Conservation (phyloP, 495 filamentous ascomycete genomes). For the Neurospora discreta region DNA sequence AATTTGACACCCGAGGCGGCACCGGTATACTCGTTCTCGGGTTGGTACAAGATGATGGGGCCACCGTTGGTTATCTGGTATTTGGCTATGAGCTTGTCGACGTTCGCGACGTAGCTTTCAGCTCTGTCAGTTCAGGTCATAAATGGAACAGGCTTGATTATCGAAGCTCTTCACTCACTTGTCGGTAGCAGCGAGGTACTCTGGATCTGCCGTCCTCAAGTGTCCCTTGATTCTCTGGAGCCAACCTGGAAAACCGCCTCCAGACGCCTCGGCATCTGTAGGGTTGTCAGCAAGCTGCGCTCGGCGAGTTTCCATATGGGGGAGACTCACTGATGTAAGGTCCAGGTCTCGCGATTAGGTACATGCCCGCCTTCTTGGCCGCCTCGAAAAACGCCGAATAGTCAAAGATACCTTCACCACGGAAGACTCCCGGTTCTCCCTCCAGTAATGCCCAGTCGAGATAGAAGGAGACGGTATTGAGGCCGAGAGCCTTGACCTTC, state of each 20-base stretch:
- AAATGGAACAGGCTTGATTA: not conserved
- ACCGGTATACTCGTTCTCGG: constrained; percentile 60
- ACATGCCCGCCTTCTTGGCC: constrained; percentile 57
- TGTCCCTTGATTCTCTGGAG: constrained; percentile 49
- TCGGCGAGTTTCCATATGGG: not conserved
- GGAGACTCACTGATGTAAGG: constrained; percentile 22
- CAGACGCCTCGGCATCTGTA: constrained; percentile 52
- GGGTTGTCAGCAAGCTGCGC: not conserved
- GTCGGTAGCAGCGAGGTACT: constrained; percentile 55
- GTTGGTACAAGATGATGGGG: constrained; percentile 65
- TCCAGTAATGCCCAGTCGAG: constrained; percentile 72
- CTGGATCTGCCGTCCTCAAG: constrained; percentile 47
- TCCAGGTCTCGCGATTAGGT: constrained; percentile 61
- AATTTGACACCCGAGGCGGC: constrained; percentile 13
- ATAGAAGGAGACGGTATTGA: constrained; percentile 68
- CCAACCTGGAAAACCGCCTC: constrained; percentile 30
- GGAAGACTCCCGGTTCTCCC: constrained; percentile 57
- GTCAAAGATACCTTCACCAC: constrained; percentile 57
- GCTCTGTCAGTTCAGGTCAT: not conserved
- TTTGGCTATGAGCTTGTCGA: constrained; percentile 54
- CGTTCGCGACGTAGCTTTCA: constrained; percentile 35
- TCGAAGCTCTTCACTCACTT: constrained; percentile 23
- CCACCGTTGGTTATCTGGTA: constrained; percentile 73
- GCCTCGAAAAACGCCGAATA: constrained; percentile 63
- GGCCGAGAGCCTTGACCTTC: constrained; percentile 68